Base-by-base conservation (phyloP, 768 basidiomycete genomes). In the Pulveroboletus sp. region DNA sequence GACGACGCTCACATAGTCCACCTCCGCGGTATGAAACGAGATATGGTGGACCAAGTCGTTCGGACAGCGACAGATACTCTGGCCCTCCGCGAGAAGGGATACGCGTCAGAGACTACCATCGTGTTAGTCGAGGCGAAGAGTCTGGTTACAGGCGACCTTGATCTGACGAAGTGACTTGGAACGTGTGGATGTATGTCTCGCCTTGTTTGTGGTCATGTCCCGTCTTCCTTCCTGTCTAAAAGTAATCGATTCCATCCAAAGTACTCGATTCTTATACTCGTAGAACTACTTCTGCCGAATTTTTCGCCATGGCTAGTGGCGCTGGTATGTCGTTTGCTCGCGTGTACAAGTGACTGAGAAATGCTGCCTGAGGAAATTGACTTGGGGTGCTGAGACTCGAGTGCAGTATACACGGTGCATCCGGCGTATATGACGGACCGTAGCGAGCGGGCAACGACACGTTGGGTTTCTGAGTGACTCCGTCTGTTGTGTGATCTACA, bases 1-100 rank as follows among this genome's bases (percentile, higher is more conserved):
- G 85, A 50, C 83, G 87, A 57, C 83, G 87, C 46, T 90, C 88
- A 31, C 76, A 81, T 59, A 89, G 87, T 58, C 80, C 79, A 52
- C 76, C 78, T 53, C 69, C 77, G 49, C 73, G 80, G 38, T 70
- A 79, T 43, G 60, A 66, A 21, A 66, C 71, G 44, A 84, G 83
- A 66, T 82, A 84, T 43, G 65, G 70, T 36, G 82, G 82, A 58
- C 62, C 76, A 42, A 64, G 39, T 48, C 43, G 52, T 49, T 51
- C 66, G 45, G 57, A 74, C 51, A 62, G 69, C 59, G 80, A 80
- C 57, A 78, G 79, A 60, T 81, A 84, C 56, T 49, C 77, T 65
- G 71, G 71, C 48, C 57, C 65, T 39, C 57, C 64, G 31, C 60
- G 70, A 28, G 61, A 65, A 54, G 56, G 60, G 43, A 61, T 62